phyloP scores from a whole-genome alignment of 805 yeast species.

The Saccharomycopsis amapae region DNA sequence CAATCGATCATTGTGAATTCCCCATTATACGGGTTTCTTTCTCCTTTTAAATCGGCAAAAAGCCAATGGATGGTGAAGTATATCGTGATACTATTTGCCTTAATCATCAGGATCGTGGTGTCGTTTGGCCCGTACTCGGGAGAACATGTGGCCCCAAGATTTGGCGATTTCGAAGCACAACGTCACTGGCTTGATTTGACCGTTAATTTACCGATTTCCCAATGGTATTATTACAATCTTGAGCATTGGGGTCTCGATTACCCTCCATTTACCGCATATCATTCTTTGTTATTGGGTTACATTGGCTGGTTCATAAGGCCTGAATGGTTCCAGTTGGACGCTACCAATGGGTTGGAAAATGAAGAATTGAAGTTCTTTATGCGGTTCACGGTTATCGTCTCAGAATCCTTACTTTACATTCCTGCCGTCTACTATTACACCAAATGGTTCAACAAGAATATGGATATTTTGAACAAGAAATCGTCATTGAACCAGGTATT shows the following conservation, averaged over 20 bases:
- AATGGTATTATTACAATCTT: slow-evolving; percentile 88
- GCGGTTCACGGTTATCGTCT: slow-evolving; percentile 71
- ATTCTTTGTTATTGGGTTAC: slow-evolving; percentile 72
- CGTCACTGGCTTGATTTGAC: slow-evolving; percentile 97
- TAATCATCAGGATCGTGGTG: slow-evolving; percentile 74
- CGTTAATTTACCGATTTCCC: slow-evolving; percentile 54
- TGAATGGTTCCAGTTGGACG: slow-evolving; percentile 67
- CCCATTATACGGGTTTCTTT: slow-evolving; percentile 72
- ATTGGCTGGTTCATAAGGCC: slow-evolving; percentile 58
- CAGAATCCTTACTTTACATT: slow-evolving; percentile 67
- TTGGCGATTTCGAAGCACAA: slow-evolving; percentile 97
- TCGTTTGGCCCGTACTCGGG: slow-evolving; percentile 91
- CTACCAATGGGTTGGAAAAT: slow-evolving; percentile 71
- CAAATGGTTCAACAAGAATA: slow-evolving; percentile 59
- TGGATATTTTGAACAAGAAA: slow-evolving; percentile 32
- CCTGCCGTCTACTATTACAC: slow-evolving; percentile 76
- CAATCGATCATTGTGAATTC: slow-evolving; percentile 29
- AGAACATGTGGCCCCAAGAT: slow-evolving; percentile 59
- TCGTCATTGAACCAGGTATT: slow-evolving; percentile 71
- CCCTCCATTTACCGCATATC: slow-evolving; percentile 95
- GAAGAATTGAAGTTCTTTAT: slow-evolving; percentile 67
- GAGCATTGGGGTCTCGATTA: slow-evolving; percentile 96
- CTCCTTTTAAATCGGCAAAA: slow-evolving; percentile 70
- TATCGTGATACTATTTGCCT: slow-evolving; percentile 61
- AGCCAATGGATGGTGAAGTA: slow-evolving; percentile 90